phyloP scores from a whole-genome alignment of 371 early-diverging fungal species.

The Syncephalastrum racemosum region DNA sequence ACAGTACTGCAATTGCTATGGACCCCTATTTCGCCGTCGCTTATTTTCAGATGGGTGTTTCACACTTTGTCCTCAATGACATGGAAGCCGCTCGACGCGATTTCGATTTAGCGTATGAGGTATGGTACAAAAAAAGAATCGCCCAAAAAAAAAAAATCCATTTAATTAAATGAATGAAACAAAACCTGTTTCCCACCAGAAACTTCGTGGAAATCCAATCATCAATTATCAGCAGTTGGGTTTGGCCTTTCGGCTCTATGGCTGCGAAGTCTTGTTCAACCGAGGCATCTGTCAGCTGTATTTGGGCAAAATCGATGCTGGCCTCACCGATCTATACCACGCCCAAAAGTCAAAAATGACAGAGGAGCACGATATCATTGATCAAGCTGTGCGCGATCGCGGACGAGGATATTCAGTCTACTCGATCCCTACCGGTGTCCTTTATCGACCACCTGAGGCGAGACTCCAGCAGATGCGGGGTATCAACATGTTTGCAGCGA shows the following conservation, averaged over 20 bases:
- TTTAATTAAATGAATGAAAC: background rate
- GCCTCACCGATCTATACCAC: conserved; percentile 70
- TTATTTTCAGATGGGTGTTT: conserved; percentile 88
- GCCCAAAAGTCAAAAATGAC: conserved; percentile 69
- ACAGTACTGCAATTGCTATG: conserved; percentile 68
- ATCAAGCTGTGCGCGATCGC: conserved; percentile 69
- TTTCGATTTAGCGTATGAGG: conserved; percentile 68
- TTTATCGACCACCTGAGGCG: conserved; percentile 82
- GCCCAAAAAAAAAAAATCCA: background rate
- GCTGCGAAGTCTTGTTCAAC: conserved; percentile 89
- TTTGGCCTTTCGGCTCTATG: conserved; percentile 80
- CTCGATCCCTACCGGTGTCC: conserved; percentile 73
- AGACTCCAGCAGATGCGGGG: conserved; percentile 49
- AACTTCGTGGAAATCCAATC: conserved; percentile 83
- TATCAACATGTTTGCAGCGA: conserved; percentile 24
- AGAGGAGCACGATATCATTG: conserved; percentile 71
- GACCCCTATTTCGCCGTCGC: conserved; percentile 92
- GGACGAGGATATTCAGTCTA: conserved; percentile 74
- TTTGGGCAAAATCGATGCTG: conserved; percentile 69
- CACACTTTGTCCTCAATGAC: conserved; percentile 64
- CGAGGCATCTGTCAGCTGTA: conserved; percentile 84
- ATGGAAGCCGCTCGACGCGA: conserved; percentile 69
- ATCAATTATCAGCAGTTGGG: conserved; percentile 97
- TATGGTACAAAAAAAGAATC: conserved; percentile 17
- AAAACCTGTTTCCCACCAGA: conserved; percentile 34